Percentiles rank a stretch among this genome's conserved stretches.
Conservation (phyloP, 169 alveolate species). For the Neospora caninum region DNA sequence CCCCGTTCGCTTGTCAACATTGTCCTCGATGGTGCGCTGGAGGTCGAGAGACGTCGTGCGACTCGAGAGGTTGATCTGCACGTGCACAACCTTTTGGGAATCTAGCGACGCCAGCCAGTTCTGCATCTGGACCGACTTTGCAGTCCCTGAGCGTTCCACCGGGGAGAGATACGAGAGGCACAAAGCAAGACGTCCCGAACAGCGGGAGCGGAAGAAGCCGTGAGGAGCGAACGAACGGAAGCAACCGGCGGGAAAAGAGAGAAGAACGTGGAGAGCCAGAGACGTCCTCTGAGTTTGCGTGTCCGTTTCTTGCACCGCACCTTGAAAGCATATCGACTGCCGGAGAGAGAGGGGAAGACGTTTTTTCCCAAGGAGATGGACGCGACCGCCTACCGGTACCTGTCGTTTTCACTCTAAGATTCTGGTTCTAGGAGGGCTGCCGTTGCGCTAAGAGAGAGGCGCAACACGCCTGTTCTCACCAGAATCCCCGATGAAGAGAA, state of each 20-base stretch:
- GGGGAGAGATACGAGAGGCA: too few species aligned
- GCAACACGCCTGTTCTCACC: conserved; percentile 66
- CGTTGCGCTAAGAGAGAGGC: too few species aligned
- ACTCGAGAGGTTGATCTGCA: conserved; percentile 91
- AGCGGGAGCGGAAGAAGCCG: background rate
- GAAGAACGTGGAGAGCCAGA: background rate
- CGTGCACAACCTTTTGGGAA: conserved; percentile 73
- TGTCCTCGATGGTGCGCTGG: conserved; percentile 89
- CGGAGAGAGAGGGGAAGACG: too few species aligned
- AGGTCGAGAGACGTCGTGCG: conserved; percentile 90
- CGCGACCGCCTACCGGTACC: too few species aligned
- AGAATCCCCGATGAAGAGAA: conserved; percentile 92
- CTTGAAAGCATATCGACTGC: too few species aligned
- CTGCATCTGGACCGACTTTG: conserved; percentile 89
- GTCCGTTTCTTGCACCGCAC: too few species aligned
- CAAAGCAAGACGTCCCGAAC: background rate
- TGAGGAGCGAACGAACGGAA: background rate
- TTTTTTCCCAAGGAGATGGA: too few species aligned
- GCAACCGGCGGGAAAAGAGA: background rate
- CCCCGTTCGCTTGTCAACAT: conserved; percentile 91
- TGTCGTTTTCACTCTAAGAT: too few species aligned
- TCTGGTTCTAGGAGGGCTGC: too few species aligned
- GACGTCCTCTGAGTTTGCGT: too few species aligned
- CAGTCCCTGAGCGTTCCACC: conserved; percentile 86
- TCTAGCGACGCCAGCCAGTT: conserved; percentile 82